Percentiles rank a stretch among this genome's conserved stretches.
Conservation (phyloP, 1,284 basidiomycete species). For the Termitomyces sp. region DNA sequence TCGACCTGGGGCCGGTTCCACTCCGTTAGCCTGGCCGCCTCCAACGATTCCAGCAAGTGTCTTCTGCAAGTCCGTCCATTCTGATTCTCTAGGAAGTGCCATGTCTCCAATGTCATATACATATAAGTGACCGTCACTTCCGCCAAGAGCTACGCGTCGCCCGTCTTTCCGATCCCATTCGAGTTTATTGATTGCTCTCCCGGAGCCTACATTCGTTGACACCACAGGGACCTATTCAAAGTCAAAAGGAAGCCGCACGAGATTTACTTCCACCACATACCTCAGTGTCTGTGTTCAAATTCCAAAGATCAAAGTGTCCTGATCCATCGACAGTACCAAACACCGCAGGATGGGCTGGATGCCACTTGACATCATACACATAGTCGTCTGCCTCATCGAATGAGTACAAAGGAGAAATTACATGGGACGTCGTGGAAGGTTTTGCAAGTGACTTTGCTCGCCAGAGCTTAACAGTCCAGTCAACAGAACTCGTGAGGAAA, state of each 20-base stretch:
- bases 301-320: constrained; percentile 95
- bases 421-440: constrained; percentile 53
- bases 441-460: constrained; percentile 68
- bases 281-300: constrained; percentile 92
- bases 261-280: constrained; percentile 41
- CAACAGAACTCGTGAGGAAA: constrained; percentile 86
- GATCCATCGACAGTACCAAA: constrained; percentile 94
- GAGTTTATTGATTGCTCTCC: constrained; percentile 89
- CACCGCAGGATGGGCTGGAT: constrained; percentile 88
- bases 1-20: constrained; percentile 45
- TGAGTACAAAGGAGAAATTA: constrained; percentile 74
- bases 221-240: constrained; percentile 68
- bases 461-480: constrained; percentile 98
- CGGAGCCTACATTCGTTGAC: constrained; percentile 66
- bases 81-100: constrained; percentile 76
- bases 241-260: neutral
- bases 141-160: constrained; percentile 81
- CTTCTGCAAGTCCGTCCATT: constrained; percentile 89
- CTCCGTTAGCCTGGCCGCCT: constrained; percentile 51
- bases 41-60: constrained; percentile 62
- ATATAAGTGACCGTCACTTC: constrained; percentile 88
- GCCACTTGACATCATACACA: constrained; percentile 99
- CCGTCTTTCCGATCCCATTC: constrained; percentile 90
- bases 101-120: constrained; percentile 94
- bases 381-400: constrained; percentile 98